phyloP scores from a whole-genome alignment of 331 rosid genomes.

The Malus hybrid region DNA sequence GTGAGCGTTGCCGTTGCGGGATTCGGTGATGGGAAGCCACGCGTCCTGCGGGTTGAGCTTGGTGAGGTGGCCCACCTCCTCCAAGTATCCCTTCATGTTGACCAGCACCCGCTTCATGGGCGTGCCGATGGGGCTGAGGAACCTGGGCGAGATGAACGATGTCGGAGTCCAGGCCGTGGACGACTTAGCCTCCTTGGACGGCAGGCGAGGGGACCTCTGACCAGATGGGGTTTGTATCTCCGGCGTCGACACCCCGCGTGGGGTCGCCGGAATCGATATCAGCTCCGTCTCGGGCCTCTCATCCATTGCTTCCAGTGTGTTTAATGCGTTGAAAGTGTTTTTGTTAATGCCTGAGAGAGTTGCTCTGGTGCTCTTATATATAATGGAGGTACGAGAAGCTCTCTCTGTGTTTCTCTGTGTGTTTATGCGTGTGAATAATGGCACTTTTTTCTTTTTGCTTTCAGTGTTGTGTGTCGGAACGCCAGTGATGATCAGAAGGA shows the following conservation, averaged over 20 bases:
- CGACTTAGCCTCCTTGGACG: constrained; percentile 76
- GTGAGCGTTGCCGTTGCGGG: constrained; percentile 95
- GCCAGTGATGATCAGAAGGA: neutral
- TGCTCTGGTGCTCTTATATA: neutral
- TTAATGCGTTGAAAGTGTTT: neutral
- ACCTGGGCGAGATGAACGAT: constrained; percentile 90
- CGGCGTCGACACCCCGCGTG: constrained; percentile 85
- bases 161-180: constrained; percentile 97
- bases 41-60: constrained; percentile 99
- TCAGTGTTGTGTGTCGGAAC: constrained; percentile 9
- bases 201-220: constrained; percentile 79
- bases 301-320: constrained; percentile 34
- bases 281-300: constrained; percentile 95
- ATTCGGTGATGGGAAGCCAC: constrained; percentile 98
- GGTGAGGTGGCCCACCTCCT: constrained; percentile 92
- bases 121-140: constrained; percentile 92
- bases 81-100: constrained; percentile 93
- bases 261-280: constrained; percentile 92
- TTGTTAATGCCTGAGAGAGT: neutral
- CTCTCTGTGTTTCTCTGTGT: too few relatives aligned
- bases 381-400: neutral
- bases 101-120: constrained; percentile 92
- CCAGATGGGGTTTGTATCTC: constrained; percentile 87
- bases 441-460: neutral
- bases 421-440: neutral